Base-by-base conservation (phyloP, 148 eudicot species). In the Silene conica region DNA sequence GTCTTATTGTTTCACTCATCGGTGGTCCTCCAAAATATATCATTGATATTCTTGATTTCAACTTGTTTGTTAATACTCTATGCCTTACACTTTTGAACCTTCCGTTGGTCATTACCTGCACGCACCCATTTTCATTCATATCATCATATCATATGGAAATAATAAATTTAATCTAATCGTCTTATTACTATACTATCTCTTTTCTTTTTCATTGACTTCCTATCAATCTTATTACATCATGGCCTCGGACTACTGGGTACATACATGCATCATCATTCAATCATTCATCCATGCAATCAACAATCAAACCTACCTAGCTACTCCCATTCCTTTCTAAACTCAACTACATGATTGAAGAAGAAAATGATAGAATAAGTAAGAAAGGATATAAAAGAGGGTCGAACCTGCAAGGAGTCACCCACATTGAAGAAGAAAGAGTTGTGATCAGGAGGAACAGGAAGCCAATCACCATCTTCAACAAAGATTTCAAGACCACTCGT, bases 101-200 rank as follows among this genome's bases (percentile, higher is more conserved):
- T 50, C 95, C 95, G 63, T 88, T 86, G 11, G 93, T 90, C 92
- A 90, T 84, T 77, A 87, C 96, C 96, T 90, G 85, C 78, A 72
- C 31, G 85, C 78, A 72, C 31, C 34, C 34, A 3, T 1, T 31
- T 31, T 31, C n/a, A n/a, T n/a, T n/a, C n/a, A n/a, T n/a, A n/a
- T n/a, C n/a, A n/a, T n/a, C n/a, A n/a, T n/a, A n/a, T n/a, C n/a
- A n/a, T n/a, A n/a, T n/a, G n/a, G n/a, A 28, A 28, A 28, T 28
- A 28, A 28, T 28, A 28, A 28, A n/a, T n/a, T n/a, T n/a, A n/a
- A n/a, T n/a, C n/a, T n/a, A n/a, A n/a, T n/a, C n/a, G n/a, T n/a
- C n/a, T n/a, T n/a, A n/a, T n/a, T n/a, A n/a, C n/a, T n/a, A n/a
- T n/a, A n/a, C n/a, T n/a, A n/a, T n/a, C n/a, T n/a, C n/a, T n/a